These are phyloP conservation scores for Candida hispaniensis DNA, from an alignment of 805 yeast genomes.

Conservation along the genomic window DNA sequence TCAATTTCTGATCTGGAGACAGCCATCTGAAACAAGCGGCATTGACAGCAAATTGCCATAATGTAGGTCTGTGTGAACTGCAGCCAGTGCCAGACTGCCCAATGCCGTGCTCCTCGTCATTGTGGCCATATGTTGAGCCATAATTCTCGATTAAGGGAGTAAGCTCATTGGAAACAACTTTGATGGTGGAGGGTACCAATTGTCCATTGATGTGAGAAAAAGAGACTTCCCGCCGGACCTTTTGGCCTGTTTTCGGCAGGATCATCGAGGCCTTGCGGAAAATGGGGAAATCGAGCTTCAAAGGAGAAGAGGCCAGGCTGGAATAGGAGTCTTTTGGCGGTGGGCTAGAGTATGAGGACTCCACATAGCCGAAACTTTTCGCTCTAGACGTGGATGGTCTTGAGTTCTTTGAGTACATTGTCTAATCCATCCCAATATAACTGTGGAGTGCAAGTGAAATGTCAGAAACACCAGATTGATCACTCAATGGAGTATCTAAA, in stretches of 20 bases:
- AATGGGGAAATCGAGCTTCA: no score
- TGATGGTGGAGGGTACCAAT: conserved; percentile 1
- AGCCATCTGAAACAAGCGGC: conserved; percentile 8
- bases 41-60: neutral
- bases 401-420: no score
- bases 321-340: no score
- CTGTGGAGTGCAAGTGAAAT: no score
- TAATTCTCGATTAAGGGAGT: conserved; percentile 1
- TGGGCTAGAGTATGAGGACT: no score
- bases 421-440: no score
- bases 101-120: neutral
- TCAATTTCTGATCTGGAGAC: conserved; percentile 19
- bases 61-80: neutral
- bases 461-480: no score
- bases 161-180: conserved; percentile 8
- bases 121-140: neutral
- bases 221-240: conserved; percentile 10
- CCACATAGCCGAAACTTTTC: no score
- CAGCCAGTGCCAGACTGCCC: conserved; percentile 1
- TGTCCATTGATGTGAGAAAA: conserved; percentile 6
- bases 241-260: conserved; percentile 36
- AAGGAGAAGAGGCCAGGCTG: no score
- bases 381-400: no score
- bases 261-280: conserved; percentile 31
- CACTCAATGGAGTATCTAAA: no score